Evolutionary conservation across 306 rosid species (phyloP).

Genomic region (Sesbania bispinosa): DNA sequence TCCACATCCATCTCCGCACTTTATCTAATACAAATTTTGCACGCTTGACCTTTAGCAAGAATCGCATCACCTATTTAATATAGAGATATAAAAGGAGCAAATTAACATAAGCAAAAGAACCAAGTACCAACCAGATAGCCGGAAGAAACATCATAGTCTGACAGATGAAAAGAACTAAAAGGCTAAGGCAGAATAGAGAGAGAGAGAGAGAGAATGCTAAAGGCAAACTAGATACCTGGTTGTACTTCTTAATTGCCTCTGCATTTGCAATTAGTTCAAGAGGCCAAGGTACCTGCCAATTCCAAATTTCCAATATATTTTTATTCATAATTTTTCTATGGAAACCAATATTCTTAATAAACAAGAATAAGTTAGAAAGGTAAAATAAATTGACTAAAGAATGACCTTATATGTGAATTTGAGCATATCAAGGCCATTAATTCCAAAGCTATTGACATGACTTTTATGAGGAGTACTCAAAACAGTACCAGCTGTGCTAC

Average conservation of each 20-base stretch:
- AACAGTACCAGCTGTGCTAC: conserved; percentile 37
- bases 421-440: conserved; percentile 80
- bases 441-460: conserved; percentile 64
- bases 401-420: conserved; percentile 83
- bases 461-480: conserved; percentile 51
- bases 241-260: conserved; percentile 91
- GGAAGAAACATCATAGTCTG: conserved; percentile 4
- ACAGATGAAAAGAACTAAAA: conserved; percentile 19
- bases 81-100: not conserved
- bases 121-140: conserved; percentile 9
- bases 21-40: conserved; percentile 92
- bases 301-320: conserved; percentile 20
- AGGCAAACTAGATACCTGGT: conserved; percentile 58
- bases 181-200: not conserved
- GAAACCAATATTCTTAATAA: conserved; percentile 1
- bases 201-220: not conserved
- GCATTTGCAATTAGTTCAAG: conserved; percentile 93
- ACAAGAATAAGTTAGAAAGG: conserved; percentile 5
- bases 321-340: not conserved
- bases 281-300: conserved; percentile 93
- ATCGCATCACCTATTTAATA: conserved; percentile 78
- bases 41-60: conserved; percentile 92
- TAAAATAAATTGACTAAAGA: conserved; percentile 23
- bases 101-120: conserved; percentile 13
- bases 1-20: conserved; percentile 99